Evolutionary conservation across 1,139 yeast genomes (phyloP).

Genomic region (Wickerhamomyces sp.): DNA sequence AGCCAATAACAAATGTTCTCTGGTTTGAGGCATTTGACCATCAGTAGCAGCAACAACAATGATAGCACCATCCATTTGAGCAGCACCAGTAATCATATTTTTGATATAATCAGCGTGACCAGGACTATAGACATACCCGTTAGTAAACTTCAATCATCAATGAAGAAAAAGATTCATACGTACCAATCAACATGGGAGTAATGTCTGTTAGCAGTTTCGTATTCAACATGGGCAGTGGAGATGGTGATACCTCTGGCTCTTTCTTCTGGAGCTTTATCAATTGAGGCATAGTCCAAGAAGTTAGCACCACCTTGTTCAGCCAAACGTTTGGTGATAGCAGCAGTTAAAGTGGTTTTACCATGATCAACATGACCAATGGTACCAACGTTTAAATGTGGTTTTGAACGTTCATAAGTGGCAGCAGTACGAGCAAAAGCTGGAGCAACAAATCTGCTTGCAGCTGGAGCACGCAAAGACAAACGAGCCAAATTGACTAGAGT

Average conservation of each 20-base stretch:
- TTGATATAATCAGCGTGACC: slow-evolving; percentile 99
- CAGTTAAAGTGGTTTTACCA: slow-evolving; percentile 97
- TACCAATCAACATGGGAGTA: slow-evolving; percentile 86
- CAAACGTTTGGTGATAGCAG: slow-evolving; percentile 95
- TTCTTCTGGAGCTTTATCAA: slow-evolving; percentile 99
- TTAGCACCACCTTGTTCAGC: slow-evolving; percentile 86
- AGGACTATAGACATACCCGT: slow-evolving; percentile 37
- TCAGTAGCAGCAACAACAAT: slow-evolving; percentile 99
- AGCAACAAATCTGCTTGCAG: slow-evolving; percentile 5
- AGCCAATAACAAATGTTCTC: slow-evolving; percentile 96
- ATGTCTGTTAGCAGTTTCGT: slow-evolving; percentile 88
- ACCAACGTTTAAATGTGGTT: slow-evolving; percentile 96
- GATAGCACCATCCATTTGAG: slow-evolving; percentile 99
- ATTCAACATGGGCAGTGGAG: slow-evolving; percentile 95
- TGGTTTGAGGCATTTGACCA: slow-evolving; percentile 99
- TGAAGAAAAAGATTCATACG: background rate
- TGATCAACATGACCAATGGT: slow-evolving; percentile 98
- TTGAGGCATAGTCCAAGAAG: slow-evolving; percentile 88
- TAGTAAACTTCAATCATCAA: slow-evolving; percentile 3
- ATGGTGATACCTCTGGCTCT: slow-evolving; percentile 99
- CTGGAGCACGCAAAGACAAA: slow-evolving; percentile 4
- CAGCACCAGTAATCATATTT: slow-evolving; percentile 99
- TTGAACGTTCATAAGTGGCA: slow-evolving; percentile 76
- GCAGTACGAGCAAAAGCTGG: slow-evolving; percentile 35
- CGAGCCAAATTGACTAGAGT: slow-evolving; percentile 3